Evolutionary conservation across 2,329 filamentous ascomycete species (phyloP).

Genomic region (Laburnicola sp.): DNA sequence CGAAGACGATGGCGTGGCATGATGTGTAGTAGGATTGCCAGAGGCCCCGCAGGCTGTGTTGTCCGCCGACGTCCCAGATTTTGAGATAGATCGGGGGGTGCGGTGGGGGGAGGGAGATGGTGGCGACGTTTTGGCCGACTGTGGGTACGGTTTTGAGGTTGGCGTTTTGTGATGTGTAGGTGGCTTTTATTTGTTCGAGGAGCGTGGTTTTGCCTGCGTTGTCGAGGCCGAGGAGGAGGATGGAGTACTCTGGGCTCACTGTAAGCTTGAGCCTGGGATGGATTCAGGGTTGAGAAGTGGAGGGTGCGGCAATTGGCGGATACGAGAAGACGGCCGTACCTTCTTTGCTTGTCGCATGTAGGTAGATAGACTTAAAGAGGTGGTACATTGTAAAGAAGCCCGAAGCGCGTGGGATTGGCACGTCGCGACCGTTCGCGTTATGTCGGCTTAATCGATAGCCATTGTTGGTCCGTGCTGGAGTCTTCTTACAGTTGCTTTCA

Average conservation of each 20-base stretch:
- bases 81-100: slow-evolving; percentile 91
- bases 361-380: slow-evolving; percentile 90
- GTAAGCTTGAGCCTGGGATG: slow-evolving; percentile 10
- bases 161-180: slow-evolving; percentile 73
- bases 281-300: neutral
- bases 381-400: slow-evolving; percentile 73
- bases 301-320: neutral
- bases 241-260: slow-evolving; percentile 76
- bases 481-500: too few relatives aligned
- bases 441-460: too few relatives aligned
- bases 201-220: slow-evolving; percentile 99
- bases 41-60: slow-evolving; percentile 81
- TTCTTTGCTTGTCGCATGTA: slow-evolving; percentile 96
- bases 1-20: slow-evolving; percentile 96
- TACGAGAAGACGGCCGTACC: slow-evolving; percentile 53
- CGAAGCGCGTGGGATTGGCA: slow-evolving; percentile 9
- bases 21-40: slow-evolving; percentile 96
- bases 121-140: slow-evolving; percentile 94
- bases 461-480: too few relatives aligned
- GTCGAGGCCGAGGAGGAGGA: slow-evolving; percentile 94
- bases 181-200: slow-evolving; percentile 91
- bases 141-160: slow-evolving; percentile 87
- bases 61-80: slow-evolving; percentile 97
- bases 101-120: slow-evolving; percentile 67
- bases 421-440: too few relatives aligned